Evolutionary conservation across 306 rosid species (phyloP).

Genomic region (Bauhinia variegata): DNA sequence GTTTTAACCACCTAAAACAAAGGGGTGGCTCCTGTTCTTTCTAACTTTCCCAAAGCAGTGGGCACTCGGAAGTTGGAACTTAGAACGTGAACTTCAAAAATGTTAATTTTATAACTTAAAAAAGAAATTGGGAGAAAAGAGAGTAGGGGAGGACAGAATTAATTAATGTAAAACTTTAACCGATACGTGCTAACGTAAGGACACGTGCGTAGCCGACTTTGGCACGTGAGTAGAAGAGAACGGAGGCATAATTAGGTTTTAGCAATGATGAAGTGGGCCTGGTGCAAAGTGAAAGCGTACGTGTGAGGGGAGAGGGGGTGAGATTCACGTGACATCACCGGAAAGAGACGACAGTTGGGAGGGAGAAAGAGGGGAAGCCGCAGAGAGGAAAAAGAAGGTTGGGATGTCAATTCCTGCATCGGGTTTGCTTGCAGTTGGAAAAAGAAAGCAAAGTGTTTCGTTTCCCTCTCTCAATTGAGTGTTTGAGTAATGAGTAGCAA

Average conservation of each 20-base stretch:
- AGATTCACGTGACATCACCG: conserved; percentile 71
- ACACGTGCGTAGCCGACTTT: conserved; percentile 65
- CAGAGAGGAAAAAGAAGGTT: conserved; percentile 42
- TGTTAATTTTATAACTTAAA: conserved; percentile 40
- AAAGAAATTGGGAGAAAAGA: no score
- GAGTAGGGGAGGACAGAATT: conserved; percentile 38
- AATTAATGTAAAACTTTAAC: conserved; percentile 22
- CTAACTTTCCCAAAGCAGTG: conserved; percentile 47
- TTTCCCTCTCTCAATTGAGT: conserved; percentile 43
- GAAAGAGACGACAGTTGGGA: no score
- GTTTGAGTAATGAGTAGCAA: conserved; percentile 41
- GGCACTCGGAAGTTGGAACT: conserved; percentile 37
- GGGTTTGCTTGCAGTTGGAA: conserved; percentile 67
- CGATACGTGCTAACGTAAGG: no score
- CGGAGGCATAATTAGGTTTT: conserved; percentile 40
- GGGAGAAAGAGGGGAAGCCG: no score
- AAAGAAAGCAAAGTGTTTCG: conserved; percentile 41
- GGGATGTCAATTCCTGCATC: conserved; percentile 58
- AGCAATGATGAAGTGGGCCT: conserved; percentile 47
- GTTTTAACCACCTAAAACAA: conserved; percentile 50
- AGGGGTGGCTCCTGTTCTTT: conserved; percentile 54
- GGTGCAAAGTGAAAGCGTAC: conserved; percentile 37
- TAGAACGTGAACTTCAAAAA: conserved; percentile 49
- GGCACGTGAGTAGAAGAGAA: conserved; percentile 54
- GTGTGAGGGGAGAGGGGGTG: no score